These are phyloP conservation scores for Phycomyces blakesleeanus DNA, from an alignment of 192 early-diverging fungal genomes.

Conservation along the genomic window DNA sequence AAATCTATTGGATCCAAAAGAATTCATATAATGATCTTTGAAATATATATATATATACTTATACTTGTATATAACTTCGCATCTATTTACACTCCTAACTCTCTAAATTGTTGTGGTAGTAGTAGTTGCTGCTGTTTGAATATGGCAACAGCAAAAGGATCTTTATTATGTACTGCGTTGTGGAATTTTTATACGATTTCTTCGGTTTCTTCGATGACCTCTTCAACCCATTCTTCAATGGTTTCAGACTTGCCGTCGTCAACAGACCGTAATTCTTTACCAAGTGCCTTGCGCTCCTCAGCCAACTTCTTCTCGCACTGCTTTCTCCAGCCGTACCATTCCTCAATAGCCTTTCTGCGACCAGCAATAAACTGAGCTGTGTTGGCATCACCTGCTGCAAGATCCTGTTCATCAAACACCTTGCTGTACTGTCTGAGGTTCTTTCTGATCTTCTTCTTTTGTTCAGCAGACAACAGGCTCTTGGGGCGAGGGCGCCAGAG, in stretches of 20 bases:
- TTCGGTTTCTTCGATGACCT: conserved; percentile 76
- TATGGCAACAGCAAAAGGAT: neutral
- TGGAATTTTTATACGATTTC: conserved; percentile 67
- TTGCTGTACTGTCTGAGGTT: conserved; percentile 85
- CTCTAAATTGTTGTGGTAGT: no score
- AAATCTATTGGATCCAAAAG: conserved; percentile 25
- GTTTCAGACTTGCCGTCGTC: conserved; percentile 68
- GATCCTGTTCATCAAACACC: conserved; percentile 89
- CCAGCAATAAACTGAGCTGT: conserved; percentile 72
- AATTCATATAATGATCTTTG: neutral
- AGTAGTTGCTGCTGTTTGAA: no score
- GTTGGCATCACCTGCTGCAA: conserved; percentile 62
- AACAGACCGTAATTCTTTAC: conserved; percentile 42
- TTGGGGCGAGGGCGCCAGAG: conserved; percentile 93
- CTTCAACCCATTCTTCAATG: conserved; percentile 85
- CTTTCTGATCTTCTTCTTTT: conserved; percentile 88
- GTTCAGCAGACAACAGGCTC: conserved; percentile 70
- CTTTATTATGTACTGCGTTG: neutral
- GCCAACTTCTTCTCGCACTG: conserved; percentile 58
- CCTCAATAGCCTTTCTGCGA: conserved; percentile 70
- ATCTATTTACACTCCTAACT: no score
- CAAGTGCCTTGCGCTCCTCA: conserved; percentile 52
- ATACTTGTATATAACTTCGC: no score
- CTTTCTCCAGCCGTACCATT: conserved; percentile 83
- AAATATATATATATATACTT: no score